A percentile compares a stretch with the other conserved stretches of the same genome.
phyloP scores from a whole-genome alignment of 208 protist species.

The Naegleria fowleri region DNA sequence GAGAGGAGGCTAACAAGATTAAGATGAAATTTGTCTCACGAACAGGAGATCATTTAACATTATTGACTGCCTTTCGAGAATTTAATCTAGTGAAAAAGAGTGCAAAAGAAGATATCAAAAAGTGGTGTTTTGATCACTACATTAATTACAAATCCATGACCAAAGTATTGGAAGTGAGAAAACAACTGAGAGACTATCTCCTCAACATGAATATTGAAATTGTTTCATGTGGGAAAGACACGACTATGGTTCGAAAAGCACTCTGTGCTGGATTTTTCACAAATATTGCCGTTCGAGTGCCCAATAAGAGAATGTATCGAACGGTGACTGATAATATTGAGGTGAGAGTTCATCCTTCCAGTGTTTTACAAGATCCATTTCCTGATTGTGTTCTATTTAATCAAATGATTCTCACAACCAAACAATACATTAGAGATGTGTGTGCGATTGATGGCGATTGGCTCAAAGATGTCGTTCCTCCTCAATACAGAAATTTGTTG shows the following conservation, averaged over 20 bases:
- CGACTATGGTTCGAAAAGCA: not conserved
- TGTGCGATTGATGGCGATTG: not conserved
- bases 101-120: not conserved
- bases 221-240: constrained; percentile 7
- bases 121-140: constrained; percentile 42
- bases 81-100: constrained; percentile 30
- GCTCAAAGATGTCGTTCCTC: not conserved
- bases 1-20: constrained; percentile 27
- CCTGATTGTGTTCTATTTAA: constrained; percentile 18
- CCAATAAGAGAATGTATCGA: constrained; percentile 25
- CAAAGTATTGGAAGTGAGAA: constrained; percentile 28
- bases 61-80: constrained; percentile 40
- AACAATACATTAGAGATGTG: constrained; percentile 23
- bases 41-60: constrained; percentile 47
- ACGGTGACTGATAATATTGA: constrained; percentile 29
- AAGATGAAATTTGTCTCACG: constrained; percentile 27
- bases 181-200: constrained; percentile 29
- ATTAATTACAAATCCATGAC: constrained; percentile 35
- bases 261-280: constrained; percentile 40
- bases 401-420: constrained; percentile 5
- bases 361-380: not conserved
- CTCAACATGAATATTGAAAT: not conserved
- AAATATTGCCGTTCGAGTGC: constrained; percentile 31
- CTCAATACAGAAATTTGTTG: not conserved
- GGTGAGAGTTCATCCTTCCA: constrained; percentile 38